phyloP scores from a whole-genome alignment of 495 filamentous ascomycete species.

The Chlorociboria aeruginascens region DNA sequence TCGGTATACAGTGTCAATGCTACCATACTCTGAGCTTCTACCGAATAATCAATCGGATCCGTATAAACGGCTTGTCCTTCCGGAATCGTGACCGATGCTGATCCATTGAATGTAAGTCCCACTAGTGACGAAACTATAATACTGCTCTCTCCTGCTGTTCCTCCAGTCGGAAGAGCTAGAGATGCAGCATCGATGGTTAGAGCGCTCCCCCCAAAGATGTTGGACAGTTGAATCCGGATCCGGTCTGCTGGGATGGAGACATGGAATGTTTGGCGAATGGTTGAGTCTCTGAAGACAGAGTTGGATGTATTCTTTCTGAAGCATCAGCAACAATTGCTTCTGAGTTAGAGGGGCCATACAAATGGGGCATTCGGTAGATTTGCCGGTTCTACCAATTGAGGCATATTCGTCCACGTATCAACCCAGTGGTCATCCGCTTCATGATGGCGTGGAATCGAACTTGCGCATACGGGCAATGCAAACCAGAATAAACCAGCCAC shows the following conservation, averaged over 20 bases:
- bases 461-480: too few relatives aligned
- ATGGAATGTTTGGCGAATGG: constrained; percentile 56
- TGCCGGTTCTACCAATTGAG: constrained; percentile 48
- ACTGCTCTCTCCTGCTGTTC: constrained; percentile 29
- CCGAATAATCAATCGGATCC: constrained; percentile 46
- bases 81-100: constrained; percentile 38
- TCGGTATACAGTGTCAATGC: constrained; percentile 47
- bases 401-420: constrained; percentile 52
- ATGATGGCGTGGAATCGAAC: too few relatives aligned
- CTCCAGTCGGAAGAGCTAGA: constrained; percentile 38
- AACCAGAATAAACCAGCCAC: too few relatives aligned
- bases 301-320: constrained; percentile 12
- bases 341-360: constrained; percentile 26
- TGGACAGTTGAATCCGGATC: constrained; percentile 53
- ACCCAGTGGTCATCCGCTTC: constrained; percentile 32
- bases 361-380: constrained; percentile 48
- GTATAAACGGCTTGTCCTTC: constrained; percentile 46
- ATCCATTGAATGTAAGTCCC: constrained; percentile 45
- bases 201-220: constrained; percentile 51
- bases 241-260: constrained; percentile 40
- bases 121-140: constrained; percentile 37
- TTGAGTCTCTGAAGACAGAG: constrained; percentile 36
- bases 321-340: neutral
- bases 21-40: constrained; percentile 35
- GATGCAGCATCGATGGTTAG: constrained; percentile 48